phyloP scores from a whole-genome alignment of 495 filamentous ascomycete species.

The Bryoglossum gracile region DNA sequence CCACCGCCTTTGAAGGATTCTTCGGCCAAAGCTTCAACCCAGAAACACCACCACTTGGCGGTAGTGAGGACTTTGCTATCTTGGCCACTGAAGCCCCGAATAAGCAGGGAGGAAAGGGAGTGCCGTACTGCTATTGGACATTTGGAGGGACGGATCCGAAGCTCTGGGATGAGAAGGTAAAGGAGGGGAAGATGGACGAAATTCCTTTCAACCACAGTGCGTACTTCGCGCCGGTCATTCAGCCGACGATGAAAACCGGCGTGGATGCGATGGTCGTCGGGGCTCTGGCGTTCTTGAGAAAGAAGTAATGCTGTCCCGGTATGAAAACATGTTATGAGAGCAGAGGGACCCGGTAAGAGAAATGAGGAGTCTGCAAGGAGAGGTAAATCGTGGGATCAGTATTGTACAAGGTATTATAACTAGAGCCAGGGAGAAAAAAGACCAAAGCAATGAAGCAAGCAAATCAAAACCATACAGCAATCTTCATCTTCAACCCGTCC shows the following conservation, averaged over 20 bases:
- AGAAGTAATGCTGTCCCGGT: too few species aligned
- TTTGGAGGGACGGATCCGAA: conserved; percentile 42
- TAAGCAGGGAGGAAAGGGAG: conserved; percentile 28
- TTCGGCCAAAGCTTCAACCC: conserved; percentile 31
- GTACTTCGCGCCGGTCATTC: conserved; percentile 52
- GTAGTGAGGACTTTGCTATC: conserved; percentile 51
- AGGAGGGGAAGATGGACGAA: conserved; percentile 33
- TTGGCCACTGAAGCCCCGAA: conserved; percentile 38
- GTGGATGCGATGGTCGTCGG: conserved; percentile 48
- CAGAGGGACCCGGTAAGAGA: too few species aligned
- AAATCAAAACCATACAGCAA: too few species aligned
- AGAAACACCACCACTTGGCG: conserved; percentile 22
- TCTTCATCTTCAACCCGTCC: too few species aligned
- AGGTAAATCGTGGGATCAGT: too few species aligned
- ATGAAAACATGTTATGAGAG: too few species aligned
- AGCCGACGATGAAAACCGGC: conserved; percentile 50
- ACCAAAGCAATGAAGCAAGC: too few species aligned
- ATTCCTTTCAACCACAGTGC: conserved; percentile 52
- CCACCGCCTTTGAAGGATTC: conserved; percentile 34
- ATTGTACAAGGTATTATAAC: too few species aligned
- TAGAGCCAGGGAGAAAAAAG: too few species aligned
- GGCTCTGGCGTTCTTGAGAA: conserved; percentile 41
- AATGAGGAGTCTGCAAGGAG: too few species aligned
- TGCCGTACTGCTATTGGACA: conserved; percentile 49
- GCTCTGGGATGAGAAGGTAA: conserved; percentile 26